Evolutionary conservation across 2,329 filamentous ascomycete species (phyloP).

Genomic region (Metarhizium album): DNA sequence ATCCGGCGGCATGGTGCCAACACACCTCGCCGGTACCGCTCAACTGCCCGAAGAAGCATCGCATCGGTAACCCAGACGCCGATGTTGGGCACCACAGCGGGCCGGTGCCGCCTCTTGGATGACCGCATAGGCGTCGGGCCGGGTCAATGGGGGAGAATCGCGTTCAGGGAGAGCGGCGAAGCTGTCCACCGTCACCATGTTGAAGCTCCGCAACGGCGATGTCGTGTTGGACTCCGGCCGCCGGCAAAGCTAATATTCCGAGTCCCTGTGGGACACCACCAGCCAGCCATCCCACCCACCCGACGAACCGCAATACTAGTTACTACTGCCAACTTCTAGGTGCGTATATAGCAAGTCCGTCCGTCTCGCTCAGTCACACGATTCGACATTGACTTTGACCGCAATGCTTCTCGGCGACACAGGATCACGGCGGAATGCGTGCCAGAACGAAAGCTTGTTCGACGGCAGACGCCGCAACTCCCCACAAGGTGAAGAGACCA

Average conservation of each 20-base stretch:
- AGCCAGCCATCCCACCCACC: background rate
- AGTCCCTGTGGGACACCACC: no score
- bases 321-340: no score
- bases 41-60: conserved; percentile 22
- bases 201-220: no score
- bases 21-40: conserved; percentile 17
- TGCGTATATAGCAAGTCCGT: no score
- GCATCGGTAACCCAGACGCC: conserved; percentile 22
- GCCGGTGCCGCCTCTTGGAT: conserved; percentile 13
- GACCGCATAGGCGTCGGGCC: conserved; percentile 21
- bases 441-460: no score
- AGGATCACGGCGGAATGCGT: no score
- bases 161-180: background rate
- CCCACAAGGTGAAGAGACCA: no score
- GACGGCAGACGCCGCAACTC: no score
- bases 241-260: background rate
- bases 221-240: background rate
- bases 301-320: no score
- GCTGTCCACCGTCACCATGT: background rate
- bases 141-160: background rate
- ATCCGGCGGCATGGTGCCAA: conserved; percentile 17
- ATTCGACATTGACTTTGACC: no score
- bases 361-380: no score
- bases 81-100: conserved; percentile 10
- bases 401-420: no score